Evolutionary conservation across 73 alveolate species (phyloP).

Genomic region (Effrenium voratum): DNA sequence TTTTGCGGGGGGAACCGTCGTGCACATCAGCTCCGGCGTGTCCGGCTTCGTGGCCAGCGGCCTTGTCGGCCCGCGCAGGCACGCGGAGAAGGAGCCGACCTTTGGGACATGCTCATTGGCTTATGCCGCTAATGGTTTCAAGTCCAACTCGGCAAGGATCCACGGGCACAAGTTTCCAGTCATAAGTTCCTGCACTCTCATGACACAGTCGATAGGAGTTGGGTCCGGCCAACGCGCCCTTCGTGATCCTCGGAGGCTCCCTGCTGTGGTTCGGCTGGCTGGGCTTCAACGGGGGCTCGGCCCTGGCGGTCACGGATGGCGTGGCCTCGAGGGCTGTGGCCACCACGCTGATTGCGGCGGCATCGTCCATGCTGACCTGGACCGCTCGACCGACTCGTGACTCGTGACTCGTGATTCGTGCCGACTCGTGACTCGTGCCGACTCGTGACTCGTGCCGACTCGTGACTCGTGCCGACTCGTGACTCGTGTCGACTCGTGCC

Average conservation of each 20-base stretch:
- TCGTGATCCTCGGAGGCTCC: constrained; percentile 68
- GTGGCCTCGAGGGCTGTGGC: constrained; percentile 59
- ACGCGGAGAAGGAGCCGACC: constrained; percentile 63
- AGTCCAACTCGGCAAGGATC: too few species aligned
- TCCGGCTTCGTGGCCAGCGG: constrained; percentile 57
- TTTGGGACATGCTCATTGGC: too few species aligned
- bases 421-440: too few species aligned
- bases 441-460: too few species aligned
- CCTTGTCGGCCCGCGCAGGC: constrained; percentile 55
- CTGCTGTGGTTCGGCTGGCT: constrained; percentile 68
- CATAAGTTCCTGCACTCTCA: too few species aligned
- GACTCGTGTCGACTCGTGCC: too few species aligned
- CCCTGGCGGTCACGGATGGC: constrained; percentile 28
- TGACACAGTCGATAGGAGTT: too few species aligned
- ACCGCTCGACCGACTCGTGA: too few species aligned
- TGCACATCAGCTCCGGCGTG: constrained; percentile 81
- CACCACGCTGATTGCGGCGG: constrained; percentile 67
- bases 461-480: too few species aligned
- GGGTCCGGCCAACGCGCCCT: constrained; percentile 78
- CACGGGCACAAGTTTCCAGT: too few species aligned
- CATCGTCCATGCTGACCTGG: constrained; percentile 59
- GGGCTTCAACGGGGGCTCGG: constrained; percentile 55
- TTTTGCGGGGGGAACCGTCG: constrained; percentile 44
- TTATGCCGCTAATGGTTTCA: too few species aligned
- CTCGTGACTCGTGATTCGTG: too few species aligned